Conservation (phyloP, 1,139 yeast species). For the Taphrina betulina region DNA sequence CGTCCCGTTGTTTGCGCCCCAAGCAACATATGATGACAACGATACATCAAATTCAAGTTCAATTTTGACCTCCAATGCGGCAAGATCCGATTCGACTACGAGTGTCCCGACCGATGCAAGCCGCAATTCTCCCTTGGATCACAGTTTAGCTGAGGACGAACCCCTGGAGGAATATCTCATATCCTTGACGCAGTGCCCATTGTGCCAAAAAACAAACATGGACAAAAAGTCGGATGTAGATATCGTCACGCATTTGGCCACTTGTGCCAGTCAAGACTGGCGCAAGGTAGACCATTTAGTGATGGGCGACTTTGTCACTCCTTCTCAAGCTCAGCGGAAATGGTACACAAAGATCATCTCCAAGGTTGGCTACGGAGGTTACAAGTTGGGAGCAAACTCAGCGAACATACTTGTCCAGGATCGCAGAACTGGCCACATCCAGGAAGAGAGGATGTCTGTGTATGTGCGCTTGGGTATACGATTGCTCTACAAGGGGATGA, state of each 20-base stretch:
- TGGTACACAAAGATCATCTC: conserved; percentile 81
- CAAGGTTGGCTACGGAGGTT: conserved; percentile 83
- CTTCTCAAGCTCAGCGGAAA: conserved; percentile 77
- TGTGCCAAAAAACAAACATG: conserved; percentile 65
- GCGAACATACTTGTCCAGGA: conserved; percentile 95
- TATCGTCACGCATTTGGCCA: conserved; percentile 79
- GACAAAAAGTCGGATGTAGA: conserved; percentile 60
- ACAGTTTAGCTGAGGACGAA: conserved; percentile 21
- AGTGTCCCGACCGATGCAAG: background rate
- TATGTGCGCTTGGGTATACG: conserved; percentile 86
- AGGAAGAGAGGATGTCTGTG: conserved; percentile 90
- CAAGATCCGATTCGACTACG: background rate
- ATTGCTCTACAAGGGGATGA: conserved; percentile 71
- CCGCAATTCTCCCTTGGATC: background rate
- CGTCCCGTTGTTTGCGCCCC: background rate
- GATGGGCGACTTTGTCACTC: conserved; percentile 70
- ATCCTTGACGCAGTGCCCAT: conserved; percentile 69
- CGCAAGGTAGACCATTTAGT: conserved; percentile 64
- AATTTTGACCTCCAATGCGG: background rate
- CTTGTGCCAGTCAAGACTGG: conserved; percentile 80
- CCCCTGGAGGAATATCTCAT: conserved; percentile 49
- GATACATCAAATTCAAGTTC: too few species aligned
- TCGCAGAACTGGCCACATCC: conserved; percentile 75
- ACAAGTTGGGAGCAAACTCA: conserved; percentile 81
- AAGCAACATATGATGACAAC: too few species aligned